Base-by-base conservation (phyloP, 2,329 filamentous ascomycete species). In the Diaporthe vaccinii region DNA sequence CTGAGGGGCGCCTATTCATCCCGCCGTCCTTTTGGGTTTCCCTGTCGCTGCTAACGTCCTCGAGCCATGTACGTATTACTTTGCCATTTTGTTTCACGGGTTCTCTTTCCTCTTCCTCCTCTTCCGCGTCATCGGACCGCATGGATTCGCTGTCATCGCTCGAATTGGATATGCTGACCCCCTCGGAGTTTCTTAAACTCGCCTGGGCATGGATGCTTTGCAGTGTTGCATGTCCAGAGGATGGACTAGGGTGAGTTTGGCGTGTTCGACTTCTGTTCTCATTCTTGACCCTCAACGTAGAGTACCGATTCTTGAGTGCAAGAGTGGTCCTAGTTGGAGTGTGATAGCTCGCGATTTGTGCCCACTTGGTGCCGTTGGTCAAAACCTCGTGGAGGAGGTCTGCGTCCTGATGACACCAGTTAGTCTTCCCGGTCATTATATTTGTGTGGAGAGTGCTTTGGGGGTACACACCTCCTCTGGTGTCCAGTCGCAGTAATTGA, bases 401-500 rank as follows among this genome's bases (percentile, higher is more conserved):
- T 15, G 69, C 68, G 71, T 80, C 79, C 79, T 80, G 58, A 2
- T 25, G 7, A 12, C 9, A 14, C 22, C 41, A 22, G 41, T 74
- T 17, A 77, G 75, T 53, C 51, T 58, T 17, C 28, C 28, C 41
- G 36, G 20, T 36, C 36, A 9, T 31, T 28, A 57, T 25, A 41
- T 44, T 28, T 28, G 25, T 49, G 61, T 49, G 20, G 17, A 28
- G 5, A 44, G 31, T 25, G 10, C 7, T 69, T 22, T 36, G 49
- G 36, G 31, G 39, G 22, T 31, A 62, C 76, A 70, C 34, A 80
- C 79, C 75, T 80, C 79, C 6, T 78, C 78, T 6, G 72, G 15
- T 14, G 78, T 79, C 79, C 79, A 80, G 6, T 79, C 79, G 55
- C 78, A 79, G 62, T 78, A 79, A 75, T 80, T 78, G 44, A 80